Base-by-base conservation (phyloP, 371 early-diverging fungal genomes). In the Mucor piriformis region DNA sequence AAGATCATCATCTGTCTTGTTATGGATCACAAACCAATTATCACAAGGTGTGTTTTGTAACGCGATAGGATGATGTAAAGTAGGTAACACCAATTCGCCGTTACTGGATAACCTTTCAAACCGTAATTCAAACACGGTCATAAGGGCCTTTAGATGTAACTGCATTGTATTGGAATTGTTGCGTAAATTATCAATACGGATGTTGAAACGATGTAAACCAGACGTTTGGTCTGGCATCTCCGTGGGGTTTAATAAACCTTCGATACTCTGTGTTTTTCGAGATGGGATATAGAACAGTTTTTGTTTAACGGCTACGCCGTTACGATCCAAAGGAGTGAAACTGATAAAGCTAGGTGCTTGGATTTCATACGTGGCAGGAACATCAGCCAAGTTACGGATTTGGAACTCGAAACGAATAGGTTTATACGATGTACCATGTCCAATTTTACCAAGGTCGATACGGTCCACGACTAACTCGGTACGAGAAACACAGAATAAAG, bases 1-100 rank as follows among this genome's bases (percentile, higher is more conserved):
- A 33, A 87, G 79, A 50, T 95, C 95, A 11, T 89, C 84, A 25
- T 87, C 87, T 1, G 88, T 82, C 38, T 83, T 82, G 64, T 93
- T 95, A 23, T 76, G 69, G 38, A 95, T 86, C 8, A 86, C 78
- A 68, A 94, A 95, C 94, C 94, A 95, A 15, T 83, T 79, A 67
- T 94, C 94, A 57, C 91, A 89, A 0, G 90, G 80, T 1, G 83
- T 67, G 13, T 81, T 81, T 3, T 73, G 67, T n/a, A 72, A 40
- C 0, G 83, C 72, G 23, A 81, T 66, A 5, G 93, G 95, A 67
- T 92, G 86, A 24, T 71, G 70, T 12, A 95, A 68, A 3, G 85
- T 69, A 2, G 94, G 95, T 16, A 95, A 54, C n/a, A 87, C 73
- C 40, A 95, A 65, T 32, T 81, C 85, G 12, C 88, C 91, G 27